phyloP scores from a whole-genome alignment of 129 eudicot genomes.

The Escallonia herrerae region DNA sequence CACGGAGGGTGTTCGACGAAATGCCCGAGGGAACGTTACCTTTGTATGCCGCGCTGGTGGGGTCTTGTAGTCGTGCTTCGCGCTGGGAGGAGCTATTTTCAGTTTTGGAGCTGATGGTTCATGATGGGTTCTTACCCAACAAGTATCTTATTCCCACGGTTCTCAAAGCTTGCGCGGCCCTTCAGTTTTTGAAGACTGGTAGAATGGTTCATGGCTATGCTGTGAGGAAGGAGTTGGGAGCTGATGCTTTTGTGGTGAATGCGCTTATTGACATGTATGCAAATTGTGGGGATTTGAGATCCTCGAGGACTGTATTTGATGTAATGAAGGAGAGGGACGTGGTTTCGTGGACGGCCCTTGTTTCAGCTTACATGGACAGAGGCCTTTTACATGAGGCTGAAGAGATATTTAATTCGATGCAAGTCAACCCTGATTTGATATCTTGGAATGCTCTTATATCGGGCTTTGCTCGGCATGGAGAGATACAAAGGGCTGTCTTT shows the following conservation, averaged over 20 bases:
- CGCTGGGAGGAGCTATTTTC: slow-evolving; percentile 19
- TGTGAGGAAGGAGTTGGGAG: slow-evolving; percentile 16
- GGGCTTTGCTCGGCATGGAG: slow-evolving; percentile 23
- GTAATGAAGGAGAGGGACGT: slow-evolving; percentile 32
- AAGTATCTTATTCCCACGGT: slow-evolving; percentile 23
- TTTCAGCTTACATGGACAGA: slow-evolving; percentile 33
- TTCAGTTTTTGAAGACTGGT: slow-evolving; percentile 15
- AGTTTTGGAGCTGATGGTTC: slow-evolving; percentile 15
- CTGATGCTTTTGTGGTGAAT: slow-evolving; percentile 27
- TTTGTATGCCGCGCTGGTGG: slow-evolving; percentile 21
- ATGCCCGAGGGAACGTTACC: slow-evolving; percentile 11
- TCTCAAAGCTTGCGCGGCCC: slow-evolving; percentile 24
- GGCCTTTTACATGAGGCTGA: slow-evolving; percentile 17
- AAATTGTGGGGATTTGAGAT: slow-evolving; percentile 31
- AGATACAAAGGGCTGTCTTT: slow-evolving; percentile 14
- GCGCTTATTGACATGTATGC: slow-evolving; percentile 39
- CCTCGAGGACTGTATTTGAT: slow-evolving; percentile 19
- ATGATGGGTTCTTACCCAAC: slow-evolving; percentile 26
- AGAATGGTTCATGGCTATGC: slow-evolving; percentile 35
- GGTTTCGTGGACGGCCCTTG: slow-evolving; percentile 45
- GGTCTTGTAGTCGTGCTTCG: slow-evolving; percentile 12
- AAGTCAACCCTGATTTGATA: slow-evolving; percentile 18
- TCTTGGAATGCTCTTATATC: slow-evolving; percentile 29
- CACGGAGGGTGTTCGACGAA: slow-evolving; percentile 22
- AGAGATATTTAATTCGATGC: slow-evolving; percentile 18